Base-by-base conservation (phyloP, 805 yeast genomes). In the Spathaspora sp. region DNA sequence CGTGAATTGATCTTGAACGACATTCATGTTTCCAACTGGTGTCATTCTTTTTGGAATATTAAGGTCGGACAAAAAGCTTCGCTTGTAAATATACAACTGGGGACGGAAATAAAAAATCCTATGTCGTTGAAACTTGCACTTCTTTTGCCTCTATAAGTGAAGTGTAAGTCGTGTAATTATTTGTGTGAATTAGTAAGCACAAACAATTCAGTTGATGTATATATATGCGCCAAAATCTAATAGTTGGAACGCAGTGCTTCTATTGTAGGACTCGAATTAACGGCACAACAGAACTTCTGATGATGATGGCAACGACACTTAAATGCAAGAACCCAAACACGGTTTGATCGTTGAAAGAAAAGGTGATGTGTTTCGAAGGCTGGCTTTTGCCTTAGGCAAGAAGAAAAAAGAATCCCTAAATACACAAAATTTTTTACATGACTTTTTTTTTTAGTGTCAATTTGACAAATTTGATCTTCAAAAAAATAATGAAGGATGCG, bases 401-500 rank as follows among this genome's bases (percentile, higher is more conserved):
- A 35, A 35, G 18, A 35, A 42, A 42, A 42, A 23, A 42, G 29
- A 42, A 23, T 42, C 29, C 44, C 29, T 42, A 23, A 47, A n/a
- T 28, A 28, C 23, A 23, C 26, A 23, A 23, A 29, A 11, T 23
- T 28, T 39, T 20, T 29, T 18, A 17, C 16, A 35, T 38, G 45
- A 20, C 44, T 26, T 14, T 20, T 39, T 28, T 19, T 40, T 47
- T 40, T 47, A 26, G 47, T 32, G 49, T 32, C 17, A 14, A n/a
- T 10, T n/a, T 11, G n/a, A 5, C 20, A 32, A 32, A 32, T 39
- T 14, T 4, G 8, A 43, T 12, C 18, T 42, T 38, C 26, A 55
- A 66, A 68, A 66, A 63, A 55, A 66, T 68, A 66, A 55, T 73
- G 78, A 73, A 73, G 77, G 77, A 65, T 71, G 77, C 77, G 78